These are phyloP conservation scores for Sanghuangporus weigelae DNA, from an alignment of 1,284 basidiomycete genomes.

Conservation along the genomic window DNA sequence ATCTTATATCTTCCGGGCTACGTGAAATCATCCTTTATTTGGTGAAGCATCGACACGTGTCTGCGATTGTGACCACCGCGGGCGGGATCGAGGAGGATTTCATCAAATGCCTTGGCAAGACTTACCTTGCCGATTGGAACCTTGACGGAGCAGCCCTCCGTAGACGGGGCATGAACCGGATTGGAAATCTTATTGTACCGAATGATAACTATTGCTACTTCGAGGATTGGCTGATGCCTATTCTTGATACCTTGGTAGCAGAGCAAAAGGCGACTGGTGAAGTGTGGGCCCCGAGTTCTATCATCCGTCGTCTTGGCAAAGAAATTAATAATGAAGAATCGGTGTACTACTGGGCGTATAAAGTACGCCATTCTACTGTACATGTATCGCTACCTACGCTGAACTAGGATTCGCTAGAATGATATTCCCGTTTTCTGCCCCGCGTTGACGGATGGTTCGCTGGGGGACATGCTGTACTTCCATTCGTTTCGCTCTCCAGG, in stretches of 20 bases:
- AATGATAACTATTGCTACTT: slow-evolving; percentile 99
- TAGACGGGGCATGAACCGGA: slow-evolving; percentile 89
- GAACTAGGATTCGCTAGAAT: slow-evolving; percentile 57
- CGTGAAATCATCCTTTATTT: slow-evolving; percentile 92
- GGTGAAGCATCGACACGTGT: slow-evolving; percentile 90
- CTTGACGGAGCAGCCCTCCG: slow-evolving; percentile 88
- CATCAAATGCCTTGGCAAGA: slow-evolving; percentile 96
- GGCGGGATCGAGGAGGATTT: slow-evolving; percentile 99
- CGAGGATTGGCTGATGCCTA: slow-evolving; percentile 97
- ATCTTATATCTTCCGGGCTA: slow-evolving; percentile 95
- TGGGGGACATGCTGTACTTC: slow-evolving; percentile 99
- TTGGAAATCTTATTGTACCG: slow-evolving; percentile 96
- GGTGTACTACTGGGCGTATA: slow-evolving; percentile 99
- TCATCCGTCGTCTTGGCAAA: slow-evolving; percentile 88
- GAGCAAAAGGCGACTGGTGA: slow-evolving; percentile 77
- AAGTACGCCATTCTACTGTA: slow-evolving; percentile 46
- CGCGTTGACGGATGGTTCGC: slow-evolving; percentile 94
- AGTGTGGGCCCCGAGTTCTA: slow-evolving; percentile 91
- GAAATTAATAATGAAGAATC: slow-evolving; percentile 97
- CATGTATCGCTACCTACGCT: slow-evolving; percentile 20
- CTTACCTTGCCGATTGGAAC: slow-evolving; percentile 92
- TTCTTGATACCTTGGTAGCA: slow-evolving; percentile 85
- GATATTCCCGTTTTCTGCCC: slow-evolving; percentile 99
- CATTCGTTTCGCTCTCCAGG: slow-evolving; percentile 93
- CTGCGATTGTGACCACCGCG: slow-evolving; percentile 92